These are phyloP conservation scores for Geotrichum macrosporum DNA, from an alignment of 1,139 yeast genomes.

Conservation along the genomic window DNA sequence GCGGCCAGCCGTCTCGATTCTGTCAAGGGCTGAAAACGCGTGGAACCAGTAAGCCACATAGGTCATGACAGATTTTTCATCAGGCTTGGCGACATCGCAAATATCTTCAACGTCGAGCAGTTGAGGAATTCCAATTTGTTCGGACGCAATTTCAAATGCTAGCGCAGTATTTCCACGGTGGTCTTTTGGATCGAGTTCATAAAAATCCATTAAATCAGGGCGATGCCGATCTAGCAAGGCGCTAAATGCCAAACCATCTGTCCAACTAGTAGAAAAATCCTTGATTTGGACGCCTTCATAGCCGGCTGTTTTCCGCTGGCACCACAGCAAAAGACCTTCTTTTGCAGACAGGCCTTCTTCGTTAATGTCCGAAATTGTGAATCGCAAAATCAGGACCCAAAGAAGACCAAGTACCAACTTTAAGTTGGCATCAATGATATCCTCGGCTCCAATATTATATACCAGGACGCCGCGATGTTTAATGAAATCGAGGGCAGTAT, in stretches of 20 bases:
- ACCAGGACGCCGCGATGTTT: slow-evolving; percentile 51
- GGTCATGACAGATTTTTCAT: slow-evolving; percentile 62
- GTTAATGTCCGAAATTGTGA: slow-evolving; percentile 46
- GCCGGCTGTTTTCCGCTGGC: slow-evolving; percentile 43
- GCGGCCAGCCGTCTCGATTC: slow-evolving; percentile 42
- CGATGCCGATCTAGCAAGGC: slow-evolving; percentile 45
- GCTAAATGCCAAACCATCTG: slow-evolving; percentile 47
- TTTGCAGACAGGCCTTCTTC: slow-evolving; percentile 44
- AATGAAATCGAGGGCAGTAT: slow-evolving; percentile 53
- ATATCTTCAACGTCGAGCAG: slow-evolving; percentile 61
- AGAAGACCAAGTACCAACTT: slow-evolving; percentile 61
- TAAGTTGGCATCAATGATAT: slow-evolving; percentile 58
- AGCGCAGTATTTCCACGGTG: slow-evolving; percentile 36
- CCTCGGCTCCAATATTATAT: slow-evolving; percentile 62
- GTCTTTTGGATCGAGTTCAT: slow-evolving; percentile 36
- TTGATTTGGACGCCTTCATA: slow-evolving; percentile 40
- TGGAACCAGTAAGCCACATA: slow-evolving; percentile 66
- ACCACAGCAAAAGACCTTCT: slow-evolving; percentile 45
- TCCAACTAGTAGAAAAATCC: slow-evolving; percentile 46
- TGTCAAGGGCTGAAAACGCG: slow-evolving; percentile 44
- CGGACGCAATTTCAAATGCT: slow-evolving; percentile 43
- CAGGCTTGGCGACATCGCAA: slow-evolving; percentile 47
- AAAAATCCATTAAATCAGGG: slow-evolving; percentile 44
- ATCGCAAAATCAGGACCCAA: slow-evolving; percentile 57
- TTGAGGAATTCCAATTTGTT: slow-evolving; percentile 50